phyloP scores from a whole-genome alignment of 2,329 filamentous ascomycete genomes.

The Alternaria consortialis region DNA sequence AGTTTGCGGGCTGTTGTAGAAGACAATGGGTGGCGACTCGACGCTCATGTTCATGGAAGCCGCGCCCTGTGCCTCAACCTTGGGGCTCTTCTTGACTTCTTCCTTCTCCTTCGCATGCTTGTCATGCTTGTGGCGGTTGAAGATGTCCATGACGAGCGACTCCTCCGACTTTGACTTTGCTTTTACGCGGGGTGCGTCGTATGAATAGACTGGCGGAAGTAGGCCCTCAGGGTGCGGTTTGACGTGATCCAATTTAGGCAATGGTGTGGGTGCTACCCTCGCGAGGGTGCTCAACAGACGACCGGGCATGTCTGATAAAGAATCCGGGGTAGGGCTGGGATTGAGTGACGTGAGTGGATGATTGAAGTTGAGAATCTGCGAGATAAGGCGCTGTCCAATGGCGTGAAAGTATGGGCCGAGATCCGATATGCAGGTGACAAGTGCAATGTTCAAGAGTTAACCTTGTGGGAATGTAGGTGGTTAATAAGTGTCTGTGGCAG shows the following conservation, averaged over 20 bases:
- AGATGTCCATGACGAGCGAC: slow-evolving; percentile 51
- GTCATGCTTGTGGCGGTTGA: slow-evolving; percentile 49
- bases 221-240: slow-evolving; percentile 35
- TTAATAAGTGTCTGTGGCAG: slow-evolving; percentile 40
- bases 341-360: slow-evolving; percentile 24
- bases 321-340: slow-evolving; percentile 43
- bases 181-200: slow-evolving; percentile 41
- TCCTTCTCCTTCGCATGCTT: slow-evolving; percentile 31
- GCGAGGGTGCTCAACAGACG: slow-evolving; percentile 46
- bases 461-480: slow-evolving; percentile 48
- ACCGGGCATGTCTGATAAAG: slow-evolving; percentile 46
- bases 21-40: slow-evolving; percentile 86
- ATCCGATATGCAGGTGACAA: slow-evolving; percentile 27
- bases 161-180: slow-evolving; percentile 43
- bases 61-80: slow-evolving; percentile 51
- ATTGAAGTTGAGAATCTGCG: slow-evolving; percentile 16
- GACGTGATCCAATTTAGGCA: slow-evolving; percentile 38
- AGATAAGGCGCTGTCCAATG: slow-evolving; percentile 33
- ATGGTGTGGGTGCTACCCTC: slow-evolving; percentile 45
- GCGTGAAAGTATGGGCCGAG: slow-evolving; percentile 19
- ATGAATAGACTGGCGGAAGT: slow-evolving; percentile 48
- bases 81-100: slow-evolving; percentile 46
- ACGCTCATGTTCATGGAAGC: slow-evolving; percentile 70
- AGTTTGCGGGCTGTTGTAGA: slow-evolving; percentile 77
- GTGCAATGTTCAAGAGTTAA: slow-evolving; percentile 37